Evolutionary conservation across 177 flowering plant species (phyloP).

Genomic region (Vitis hybrid): DNA sequence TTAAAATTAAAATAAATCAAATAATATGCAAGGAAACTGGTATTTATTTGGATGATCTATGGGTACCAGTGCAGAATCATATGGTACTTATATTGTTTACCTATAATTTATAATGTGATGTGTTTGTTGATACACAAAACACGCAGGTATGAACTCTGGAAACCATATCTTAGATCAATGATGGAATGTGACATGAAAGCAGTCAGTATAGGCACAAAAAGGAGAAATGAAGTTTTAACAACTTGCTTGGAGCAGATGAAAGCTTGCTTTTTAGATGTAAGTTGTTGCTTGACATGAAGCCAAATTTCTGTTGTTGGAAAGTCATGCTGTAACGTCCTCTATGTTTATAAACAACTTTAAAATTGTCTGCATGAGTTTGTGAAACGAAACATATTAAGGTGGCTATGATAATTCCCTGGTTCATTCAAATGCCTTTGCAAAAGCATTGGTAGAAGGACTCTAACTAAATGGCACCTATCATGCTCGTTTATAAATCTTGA

Average conservation of each 20-base stretch:
- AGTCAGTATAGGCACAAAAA: conserved; percentile 76
- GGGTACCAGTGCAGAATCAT: too few relatives aligned
- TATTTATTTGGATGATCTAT: neutral
- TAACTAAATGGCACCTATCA: too few relatives aligned
- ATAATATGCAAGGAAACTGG: neutral
- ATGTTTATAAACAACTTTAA: too few relatives aligned
- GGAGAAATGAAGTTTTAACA: conserved; percentile 72
- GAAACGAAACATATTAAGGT: neutral
- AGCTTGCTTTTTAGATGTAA: conserved; percentile 91
- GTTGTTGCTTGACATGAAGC: conserved; percentile 12
- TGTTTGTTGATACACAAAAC: neutral
- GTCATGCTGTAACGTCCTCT: too few relatives aligned
- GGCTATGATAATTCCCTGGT: neutral
- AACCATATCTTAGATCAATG: conserved; percentile 87
- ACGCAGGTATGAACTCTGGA: conserved; percentile 88
- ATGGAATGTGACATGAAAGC: conserved; percentile 97
- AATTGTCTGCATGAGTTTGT: too few relatives aligned
- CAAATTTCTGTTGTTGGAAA: too few relatives aligned
- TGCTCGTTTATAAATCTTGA: too few relatives aligned
- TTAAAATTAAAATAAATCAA: neutral
- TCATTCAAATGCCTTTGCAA: too few relatives aligned
- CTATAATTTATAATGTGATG: neutral
- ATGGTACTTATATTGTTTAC: neutral
- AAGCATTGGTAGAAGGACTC: too few relatives aligned
- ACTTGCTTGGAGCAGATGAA: conserved; percentile 89